Percentiles rank a stretch among this genome's conserved stretches.
These are phyloP conservation scores for Westerdykella ornata DNA, from an alignment of 2,329 filamentous ascomycete species.

Conservation along the genomic window DNA sequence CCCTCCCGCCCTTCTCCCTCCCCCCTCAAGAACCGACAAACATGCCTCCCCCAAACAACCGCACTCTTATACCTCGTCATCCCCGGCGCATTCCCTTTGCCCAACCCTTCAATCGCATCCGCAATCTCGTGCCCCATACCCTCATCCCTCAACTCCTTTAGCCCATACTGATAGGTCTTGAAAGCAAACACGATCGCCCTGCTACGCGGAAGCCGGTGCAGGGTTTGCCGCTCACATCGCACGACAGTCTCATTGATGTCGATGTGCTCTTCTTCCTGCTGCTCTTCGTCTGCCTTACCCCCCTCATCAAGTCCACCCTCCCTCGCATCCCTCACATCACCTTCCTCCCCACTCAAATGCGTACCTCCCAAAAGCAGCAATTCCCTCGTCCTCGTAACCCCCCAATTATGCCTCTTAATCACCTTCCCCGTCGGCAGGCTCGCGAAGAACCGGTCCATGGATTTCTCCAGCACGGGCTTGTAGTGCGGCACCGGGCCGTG, in stretches of 20 bases:
- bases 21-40: constrained; percentile 45
- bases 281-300: neutral
- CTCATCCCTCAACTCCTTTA: constrained; percentile 51
- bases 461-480: constrained; percentile 48
- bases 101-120: constrained; percentile 54
- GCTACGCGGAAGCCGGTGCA: constrained; percentile 52
- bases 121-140: constrained; percentile 50
- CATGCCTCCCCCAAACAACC: constrained; percentile 51
- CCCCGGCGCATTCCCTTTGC: constrained; percentile 49
- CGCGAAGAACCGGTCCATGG: constrained; percentile 58
- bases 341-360: constrained; percentile 39
- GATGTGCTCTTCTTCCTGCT: constrained; percentile 27
- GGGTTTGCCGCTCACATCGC: constrained; percentile 54
- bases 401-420: constrained; percentile 53
- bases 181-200: constrained; percentile 54
- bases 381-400: constrained; percentile 37
- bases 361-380: constrained; percentile 40
- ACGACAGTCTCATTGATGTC: constrained; percentile 44
- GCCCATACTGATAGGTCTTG: constrained; percentile 56
- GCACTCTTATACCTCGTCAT: constrained; percentile 55
- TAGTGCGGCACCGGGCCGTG: constrained; percentile 56
- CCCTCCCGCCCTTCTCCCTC: no score
- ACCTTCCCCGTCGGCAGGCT: constrained; percentile 48
- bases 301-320: constrained; percentile 7
- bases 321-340: constrained; percentile 20